Percentiles rank a stretch among this genome's conserved stretches.
These are phyloP conservation scores for Xerocomus potaroensis DNA, from an alignment of 768 basidiomycete genomes.

Conservation along the genomic window DNA sequence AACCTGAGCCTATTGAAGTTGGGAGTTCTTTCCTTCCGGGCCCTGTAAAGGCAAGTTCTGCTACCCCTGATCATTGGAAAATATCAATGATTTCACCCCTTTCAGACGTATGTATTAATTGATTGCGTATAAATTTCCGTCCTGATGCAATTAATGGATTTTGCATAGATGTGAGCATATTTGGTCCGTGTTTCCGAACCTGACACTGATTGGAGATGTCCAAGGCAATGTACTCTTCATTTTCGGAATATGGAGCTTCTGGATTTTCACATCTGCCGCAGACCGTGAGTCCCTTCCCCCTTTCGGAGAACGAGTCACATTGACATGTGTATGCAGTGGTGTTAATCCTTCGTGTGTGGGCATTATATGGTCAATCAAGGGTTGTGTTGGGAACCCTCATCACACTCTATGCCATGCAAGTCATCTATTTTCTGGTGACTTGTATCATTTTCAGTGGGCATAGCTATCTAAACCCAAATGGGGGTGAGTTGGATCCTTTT, in stretches of 20 bases:
- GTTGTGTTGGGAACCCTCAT: neutral
- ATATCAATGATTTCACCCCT: too few species aligned
- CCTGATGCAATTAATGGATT: neutral
- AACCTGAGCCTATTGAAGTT: neutral
- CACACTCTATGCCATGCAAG: neutral
- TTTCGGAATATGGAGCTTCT: neutral
- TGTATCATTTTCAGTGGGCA: neutral
- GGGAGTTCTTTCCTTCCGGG: neutral
- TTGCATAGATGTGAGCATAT: neutral
- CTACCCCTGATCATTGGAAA: neutral
- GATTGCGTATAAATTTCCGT: too few species aligned
- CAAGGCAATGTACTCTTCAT: neutral
- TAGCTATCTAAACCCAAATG: too few species aligned
- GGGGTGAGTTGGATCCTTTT: too few species aligned
- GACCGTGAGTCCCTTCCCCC: neutral
- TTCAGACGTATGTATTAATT: neutral
- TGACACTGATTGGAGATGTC: too few species aligned
- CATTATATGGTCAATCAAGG: neutral
- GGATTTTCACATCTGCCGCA: neutral
- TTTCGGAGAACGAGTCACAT: neutral
- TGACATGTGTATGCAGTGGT: neutral
- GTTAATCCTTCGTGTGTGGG: conserved; percentile 4
- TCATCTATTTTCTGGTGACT: neutral
- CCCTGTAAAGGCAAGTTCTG: neutral
- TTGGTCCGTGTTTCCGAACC: neutral